Percentiles rank a stretch among this genome's conserved stretches.
phyloP scores from a whole-genome alignment of 345 rosid genomes.

The Populus nigra region DNA sequence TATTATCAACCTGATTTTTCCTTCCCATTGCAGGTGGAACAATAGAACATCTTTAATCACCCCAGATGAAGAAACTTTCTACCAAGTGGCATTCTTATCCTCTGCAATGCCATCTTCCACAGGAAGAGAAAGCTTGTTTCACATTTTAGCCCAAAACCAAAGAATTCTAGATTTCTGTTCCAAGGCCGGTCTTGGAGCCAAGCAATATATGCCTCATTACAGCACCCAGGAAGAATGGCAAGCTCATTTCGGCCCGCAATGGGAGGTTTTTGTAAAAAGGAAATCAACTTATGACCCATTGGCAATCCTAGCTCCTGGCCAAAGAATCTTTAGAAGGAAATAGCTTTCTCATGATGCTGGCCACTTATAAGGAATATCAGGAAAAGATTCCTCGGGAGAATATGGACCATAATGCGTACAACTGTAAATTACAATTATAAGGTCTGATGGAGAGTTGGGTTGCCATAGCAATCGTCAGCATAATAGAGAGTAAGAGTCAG shows the following conservation, averaged over 20 bases:
- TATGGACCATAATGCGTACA: conserved; percentile 22
- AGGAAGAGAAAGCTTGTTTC: conserved; percentile 52
- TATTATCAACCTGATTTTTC: neutral
- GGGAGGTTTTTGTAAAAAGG: conserved; percentile 64
- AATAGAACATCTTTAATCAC: conserved; percentile 65
- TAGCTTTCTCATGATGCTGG: conserved; percentile 26
- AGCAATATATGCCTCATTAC: conserved; percentile 79
- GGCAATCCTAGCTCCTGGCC: conserved; percentile 86
- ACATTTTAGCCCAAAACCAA: conserved; percentile 54
- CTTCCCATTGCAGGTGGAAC: conserved; percentile 68
- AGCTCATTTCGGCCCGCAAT: conserved; percentile 65
- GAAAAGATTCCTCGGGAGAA: conserved; percentile 10
- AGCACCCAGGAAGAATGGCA: conserved; percentile 67
- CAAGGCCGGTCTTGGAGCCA: conserved; percentile 40
- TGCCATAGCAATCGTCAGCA: conserved; percentile 6
- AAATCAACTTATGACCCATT: conserved; percentile 74
- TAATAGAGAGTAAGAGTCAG: conserved; percentile 7
- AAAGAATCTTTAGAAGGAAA: conserved; percentile 64
- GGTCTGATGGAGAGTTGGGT: conserved; percentile 11
- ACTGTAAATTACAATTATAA: conserved; percentile 32
- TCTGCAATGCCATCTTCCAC: conserved; percentile 68
- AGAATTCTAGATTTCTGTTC: conserved; percentile 52
- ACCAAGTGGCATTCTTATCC: conserved; percentile 71
- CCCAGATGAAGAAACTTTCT: conserved; percentile 76
- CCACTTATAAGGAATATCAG: conserved; percentile 18